Evolutionary conservation across 75 land plant genomes (phyloP).

Genomic region (Sequoiadendron giganteum): DNA sequence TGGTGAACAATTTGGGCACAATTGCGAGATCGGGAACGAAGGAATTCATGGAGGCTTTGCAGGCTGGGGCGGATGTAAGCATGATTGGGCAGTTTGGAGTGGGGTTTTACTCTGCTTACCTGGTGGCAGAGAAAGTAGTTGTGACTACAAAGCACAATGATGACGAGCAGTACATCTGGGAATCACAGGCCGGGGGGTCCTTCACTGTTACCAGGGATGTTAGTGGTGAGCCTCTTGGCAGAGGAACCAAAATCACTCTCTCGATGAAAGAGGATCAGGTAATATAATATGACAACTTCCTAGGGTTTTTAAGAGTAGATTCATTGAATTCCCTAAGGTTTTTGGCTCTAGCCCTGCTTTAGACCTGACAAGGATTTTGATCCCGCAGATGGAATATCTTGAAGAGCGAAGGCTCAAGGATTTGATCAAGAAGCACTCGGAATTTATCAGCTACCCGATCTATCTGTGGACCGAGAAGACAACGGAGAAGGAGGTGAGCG

Average conservation of each 20-base stretch:
- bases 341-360: not conserved
- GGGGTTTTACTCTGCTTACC: constrained; percentile 53
- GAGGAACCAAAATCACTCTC: constrained; percentile 61
- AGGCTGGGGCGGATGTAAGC: constrained; percentile 76
- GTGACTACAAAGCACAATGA: constrained; percentile 60
- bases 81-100: constrained; percentile 79
- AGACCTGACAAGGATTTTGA: constrained; percentile 1
- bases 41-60: constrained; percentile 79
- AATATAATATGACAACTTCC: constrained; percentile 40
- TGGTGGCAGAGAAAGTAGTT: constrained; percentile 52
- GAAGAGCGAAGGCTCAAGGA: constrained; percentile 62
- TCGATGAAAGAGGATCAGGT: constrained; percentile 47
- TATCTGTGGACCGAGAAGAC: constrained; percentile 69
- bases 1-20: constrained; percentile 80
- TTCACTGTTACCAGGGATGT: constrained; percentile 58
- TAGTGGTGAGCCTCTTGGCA: constrained; percentile 47
- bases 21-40: constrained; percentile 76
- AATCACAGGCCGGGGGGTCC: constrained; percentile 56
- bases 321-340: constrained; percentile 52
- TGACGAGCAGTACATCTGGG: constrained; percentile 63
- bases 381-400: too few species aligned
- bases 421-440: constrained; percentile 68
- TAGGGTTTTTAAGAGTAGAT: constrained; percentile 40
- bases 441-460: constrained; percentile 70
- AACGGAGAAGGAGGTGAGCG: constrained; percentile 65